Evolutionary conservation across 2,329 filamentous ascomycete species (phyloP), one percentile per base, ranked within the genome.

Genomic region (Curvularia spicifera): DNA sequence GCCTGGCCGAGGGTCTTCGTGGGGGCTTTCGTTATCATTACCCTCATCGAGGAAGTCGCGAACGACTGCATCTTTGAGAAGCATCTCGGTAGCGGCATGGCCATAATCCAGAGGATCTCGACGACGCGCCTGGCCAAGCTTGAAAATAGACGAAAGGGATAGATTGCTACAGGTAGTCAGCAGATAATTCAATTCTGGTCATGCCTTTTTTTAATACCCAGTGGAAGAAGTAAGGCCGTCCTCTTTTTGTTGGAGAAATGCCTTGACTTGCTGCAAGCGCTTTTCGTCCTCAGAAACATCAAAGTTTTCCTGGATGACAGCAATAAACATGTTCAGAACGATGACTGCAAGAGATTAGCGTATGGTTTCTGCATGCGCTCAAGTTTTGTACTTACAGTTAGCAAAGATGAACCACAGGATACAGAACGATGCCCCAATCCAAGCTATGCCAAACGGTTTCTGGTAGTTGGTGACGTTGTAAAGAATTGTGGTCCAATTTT

Each of bases 271-370:
- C 74, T 98, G 92, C 61, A 98, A 80, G 20, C 96, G 92, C 79
- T 99, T 99, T 76, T 98, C 93, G 73, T 99, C 96, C 75, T 99
- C 95, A 3, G 93, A 96, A 26, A 99, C 93, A 78, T 99, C 95
- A 74, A 99, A 99, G 72, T 97, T 99, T 74, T 99, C 95, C 77
- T 99, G 95, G 65, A 99, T 99, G 79, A 99, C 95, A 83, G 95
- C 95, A 91, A 99, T 98, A 82, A 99, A 99, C 95, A 99, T 99
- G 74, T 98, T 99, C 80, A 99, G 81, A 61, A 98, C 86, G 79
- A 99, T 96, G 74, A 98, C 73, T 75, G 43, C 7, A 20, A 10
- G 1, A 12, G 9, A 33, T 71, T 60, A 73, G 66, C 33, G 20
- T 18, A 8, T 35, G 13, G 8, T 9, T 50, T 43, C 5, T 8